These are phyloP conservation scores for Termitomyces eurrhizus DNA, from an alignment of 768 basidiomycete species.

Conservation along the genomic window DNA sequence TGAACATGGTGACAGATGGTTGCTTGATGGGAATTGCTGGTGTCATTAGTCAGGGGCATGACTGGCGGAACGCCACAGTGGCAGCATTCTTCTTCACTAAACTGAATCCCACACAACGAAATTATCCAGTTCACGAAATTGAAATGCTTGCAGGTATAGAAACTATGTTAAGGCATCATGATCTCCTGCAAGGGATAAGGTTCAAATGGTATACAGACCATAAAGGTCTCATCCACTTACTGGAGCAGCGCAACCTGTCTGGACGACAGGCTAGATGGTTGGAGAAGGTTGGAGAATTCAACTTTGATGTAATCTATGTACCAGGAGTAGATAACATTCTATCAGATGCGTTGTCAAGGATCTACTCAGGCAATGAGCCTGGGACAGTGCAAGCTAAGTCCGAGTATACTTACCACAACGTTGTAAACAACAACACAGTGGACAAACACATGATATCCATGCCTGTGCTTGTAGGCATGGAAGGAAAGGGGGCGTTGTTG, in stretches of 20 bases:
- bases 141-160: neutral
- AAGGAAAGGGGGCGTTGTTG: neutral
- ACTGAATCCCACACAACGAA: neutral
- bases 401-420: neutral
- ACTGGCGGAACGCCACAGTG: neutral
- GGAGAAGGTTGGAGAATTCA: neutral
- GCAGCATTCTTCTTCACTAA: neutral
- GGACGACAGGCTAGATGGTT: neutral
- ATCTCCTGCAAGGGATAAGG: neutral
- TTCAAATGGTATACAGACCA: neutral
- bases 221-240: neutral
- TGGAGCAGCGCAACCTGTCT: neutral
- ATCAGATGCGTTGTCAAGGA: neutral
- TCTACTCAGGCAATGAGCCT: neutral
- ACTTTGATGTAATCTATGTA: neutral
- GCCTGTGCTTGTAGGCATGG: too few species aligned
- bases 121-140: too few species aligned
- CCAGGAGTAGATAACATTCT: neutral
- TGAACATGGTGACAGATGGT: neutral
- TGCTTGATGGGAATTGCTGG: neutral
- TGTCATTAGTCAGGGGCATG: too few species aligned
- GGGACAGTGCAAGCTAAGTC: neutral
- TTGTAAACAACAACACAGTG: neutral
- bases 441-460: neutral
- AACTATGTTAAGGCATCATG: neutral